These are phyloP conservation scores for Ormosia emarginata DNA, from an alignment of 306 rosid species.

Conservation along the genomic window DNA sequence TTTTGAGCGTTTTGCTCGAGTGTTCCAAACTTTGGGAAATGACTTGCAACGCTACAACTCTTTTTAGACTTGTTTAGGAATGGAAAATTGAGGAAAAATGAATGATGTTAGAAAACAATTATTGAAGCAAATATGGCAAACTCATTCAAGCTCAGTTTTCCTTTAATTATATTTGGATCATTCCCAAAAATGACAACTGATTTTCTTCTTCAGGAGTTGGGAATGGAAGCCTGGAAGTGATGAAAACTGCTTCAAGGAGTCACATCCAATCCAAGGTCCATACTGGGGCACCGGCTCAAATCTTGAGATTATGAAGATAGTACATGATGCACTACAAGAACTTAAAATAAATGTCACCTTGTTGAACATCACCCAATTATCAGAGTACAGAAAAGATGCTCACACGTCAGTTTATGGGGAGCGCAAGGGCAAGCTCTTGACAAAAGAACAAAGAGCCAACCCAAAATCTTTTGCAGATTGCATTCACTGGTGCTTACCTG, in stretches of 20 bases:
- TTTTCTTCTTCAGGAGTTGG: conserved; percentile 66
- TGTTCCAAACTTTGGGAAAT: not conserved
- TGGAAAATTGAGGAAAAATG: not conserved
- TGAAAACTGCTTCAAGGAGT: conserved; percentile 73
- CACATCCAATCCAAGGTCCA: conserved; percentile 63
- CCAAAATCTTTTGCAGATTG: conserved; percentile 77
- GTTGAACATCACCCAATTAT: conserved; percentile 75
- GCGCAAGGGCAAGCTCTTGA: conserved; percentile 77
- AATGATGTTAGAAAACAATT: not conserved
- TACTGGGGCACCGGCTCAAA: conserved; percentile 89
- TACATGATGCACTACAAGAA: conserved; percentile 37
- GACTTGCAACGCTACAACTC: not conserved
- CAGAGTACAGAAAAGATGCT: conserved; percentile 86
- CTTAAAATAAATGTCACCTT: conserved; percentile 57
- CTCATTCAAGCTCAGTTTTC: not conserved
- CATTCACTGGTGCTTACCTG: conserved; percentile 95
- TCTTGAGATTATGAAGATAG: conserved; percentile 66
- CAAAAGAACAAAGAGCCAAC: conserved; percentile 70
- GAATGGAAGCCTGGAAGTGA: conserved; percentile 81
- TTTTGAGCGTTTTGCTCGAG: not conserved
- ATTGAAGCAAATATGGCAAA: not conserved
- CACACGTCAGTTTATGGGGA: conserved; percentile 81
- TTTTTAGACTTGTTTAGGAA: not conserved
- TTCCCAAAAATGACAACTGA: not conserved
- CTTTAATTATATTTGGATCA: not conserved